A percentile compares a stretch with the other conserved stretches of the same genome.
Evolutionary conservation across 2,329 filamentous ascomycete species (phyloP).

Genomic region (Pleomassaria siparia): DNA sequence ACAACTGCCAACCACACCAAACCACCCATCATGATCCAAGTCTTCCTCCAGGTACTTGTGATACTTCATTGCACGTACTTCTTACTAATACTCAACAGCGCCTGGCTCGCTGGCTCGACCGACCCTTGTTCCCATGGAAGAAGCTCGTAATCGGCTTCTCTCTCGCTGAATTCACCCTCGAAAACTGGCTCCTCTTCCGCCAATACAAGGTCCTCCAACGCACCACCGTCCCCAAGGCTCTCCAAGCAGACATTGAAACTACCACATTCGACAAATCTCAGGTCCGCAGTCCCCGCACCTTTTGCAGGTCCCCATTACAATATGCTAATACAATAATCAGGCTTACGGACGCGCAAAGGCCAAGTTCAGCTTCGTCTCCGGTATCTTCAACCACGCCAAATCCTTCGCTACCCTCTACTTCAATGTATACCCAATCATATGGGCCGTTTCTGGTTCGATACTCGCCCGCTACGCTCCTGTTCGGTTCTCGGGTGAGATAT

Average conservation of each 20-base stretch:
- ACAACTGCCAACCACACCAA: slow-evolving; percentile 10
- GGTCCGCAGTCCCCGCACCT: slow-evolving; percentile 45
- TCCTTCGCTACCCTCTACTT: slow-evolving; percentile 87
- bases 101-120: slow-evolving; percentile 84
- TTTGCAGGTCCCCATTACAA: slow-evolving; percentile 6
- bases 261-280: slow-evolving; percentile 94
- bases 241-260: slow-evolving; percentile 79
- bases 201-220: slow-evolving; percentile 86
- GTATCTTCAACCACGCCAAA: slow-evolving; percentile 82
- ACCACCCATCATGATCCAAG: slow-evolving; percentile 38
- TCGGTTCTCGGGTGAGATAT: slow-evolving; percentile 86
- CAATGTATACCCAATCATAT: slow-evolving; percentile 88
- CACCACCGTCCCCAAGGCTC: slow-evolving; percentile 78
- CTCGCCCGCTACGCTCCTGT: slow-evolving; percentile 73
- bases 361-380: slow-evolving; percentile 79
- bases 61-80: neutral
- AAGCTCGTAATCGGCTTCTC: slow-evolving; percentile 93
- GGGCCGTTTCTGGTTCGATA: slow-evolving; percentile 76
- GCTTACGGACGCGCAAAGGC: slow-evolving; percentile 96
- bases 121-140: slow-evolving; percentile 96
- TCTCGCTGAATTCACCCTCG: slow-evolving; percentile 84
- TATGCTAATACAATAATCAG: slow-evolving; percentile 34
- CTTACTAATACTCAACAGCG: slow-evolving; percentile 46
- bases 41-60: slow-evolving; percentile 32
- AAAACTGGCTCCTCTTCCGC: slow-evolving; percentile 83